Evolutionary conservation across 2,329 filamentous ascomycete genomes (phyloP), one percentile per base, ranked within the genome.

Genomic region (Ceratocystis cacaofunesta): DNA sequence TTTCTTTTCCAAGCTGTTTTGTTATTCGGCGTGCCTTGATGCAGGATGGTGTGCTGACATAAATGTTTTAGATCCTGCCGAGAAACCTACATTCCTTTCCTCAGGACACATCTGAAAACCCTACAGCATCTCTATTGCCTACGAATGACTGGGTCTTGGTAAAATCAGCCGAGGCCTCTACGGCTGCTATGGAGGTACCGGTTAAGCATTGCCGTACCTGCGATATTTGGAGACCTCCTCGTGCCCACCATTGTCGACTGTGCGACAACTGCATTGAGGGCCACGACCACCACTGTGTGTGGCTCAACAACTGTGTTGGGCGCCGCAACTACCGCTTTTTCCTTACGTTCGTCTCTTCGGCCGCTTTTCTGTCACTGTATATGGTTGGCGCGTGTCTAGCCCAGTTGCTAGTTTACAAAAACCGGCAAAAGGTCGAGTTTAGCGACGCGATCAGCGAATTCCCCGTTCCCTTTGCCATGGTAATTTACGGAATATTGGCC

Each of bases 141-240:
- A 94, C 88, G 5, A 97, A 90, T 63, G 91, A 95, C 74, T 99
- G 94, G 94, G 88, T 89, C 6, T 84, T 95, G 78, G 89, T 97
- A 70, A 89, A 92, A 71, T 89, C 90, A 8, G 84, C 87, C 46
- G 87, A 86, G 67, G 85, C 79, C 50, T 79, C 84, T 8, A 88
- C 89, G 41, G 88, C 91, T 7, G 92, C 92, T 5, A 96, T 99
- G 90, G 94, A 99, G 74, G 92, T 99, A 1, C 94, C 94, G 0
- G 92, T 92, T 68, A 97, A 99, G 77, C 96, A 95, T 77, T 99
- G 94, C 82, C 92, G 92, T 73, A 95, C 92, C 19, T 99, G 94
- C 79, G 91, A 91, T 72, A 92, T 99, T 70, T 99, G 94, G 94
- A 88, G 94, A 1, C 94, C 94, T 44, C 92, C 92, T 32, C 89